Percentiles rank a stretch among this genome's conserved stretches.
phyloP scores from a whole-genome alignment of 192 early-diverging fungal genomes.

The Kickxella alabastrina region DNA sequence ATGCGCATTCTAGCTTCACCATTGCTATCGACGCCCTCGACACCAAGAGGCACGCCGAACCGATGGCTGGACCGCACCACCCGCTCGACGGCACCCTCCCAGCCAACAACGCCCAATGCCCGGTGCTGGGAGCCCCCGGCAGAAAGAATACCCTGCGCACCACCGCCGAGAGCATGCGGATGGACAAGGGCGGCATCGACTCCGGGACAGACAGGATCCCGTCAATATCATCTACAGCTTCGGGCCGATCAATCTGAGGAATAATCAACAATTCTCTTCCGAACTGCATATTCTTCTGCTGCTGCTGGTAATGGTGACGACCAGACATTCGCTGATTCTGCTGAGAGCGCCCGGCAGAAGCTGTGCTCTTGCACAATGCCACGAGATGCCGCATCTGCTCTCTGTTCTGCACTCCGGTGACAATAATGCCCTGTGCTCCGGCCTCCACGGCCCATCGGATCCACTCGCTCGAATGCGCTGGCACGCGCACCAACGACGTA shows the following conservation, averaged over 20 bases:
- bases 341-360: not conserved
- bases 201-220: conserved; percentile 40
- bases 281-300: not conserved
- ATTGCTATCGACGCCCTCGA: conserved; percentile 18
- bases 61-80: conserved; percentile 5
- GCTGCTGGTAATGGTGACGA: conserved; percentile 2
- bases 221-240: conserved; percentile 20
- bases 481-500: conserved; percentile 40
- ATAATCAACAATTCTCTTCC: conserved; percentile 23
- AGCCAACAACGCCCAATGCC: not conserved
- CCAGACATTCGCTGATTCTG: not conserved
- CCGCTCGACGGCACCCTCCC: conserved; percentile 5
- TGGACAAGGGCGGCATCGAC: conserved; percentile 42
- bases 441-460: conserved; percentile 38
- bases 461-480: conserved; percentile 26
- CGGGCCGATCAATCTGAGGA: conserved; percentile 36
- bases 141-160: not conserved
- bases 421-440: conserved; percentile 40
- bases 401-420: conserved; percentile 22
- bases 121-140: not conserved
- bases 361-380: conserved; percentile 2
- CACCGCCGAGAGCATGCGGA: conserved; percentile 1
- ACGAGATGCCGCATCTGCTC: conserved; percentile 32
- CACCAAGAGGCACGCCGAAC: conserved; percentile 26
- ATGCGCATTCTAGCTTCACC: conserved; percentile 12